Conservation (phyloP, 371 early-diverging fungal species). For the Syncephalastrum sp. region DNA sequence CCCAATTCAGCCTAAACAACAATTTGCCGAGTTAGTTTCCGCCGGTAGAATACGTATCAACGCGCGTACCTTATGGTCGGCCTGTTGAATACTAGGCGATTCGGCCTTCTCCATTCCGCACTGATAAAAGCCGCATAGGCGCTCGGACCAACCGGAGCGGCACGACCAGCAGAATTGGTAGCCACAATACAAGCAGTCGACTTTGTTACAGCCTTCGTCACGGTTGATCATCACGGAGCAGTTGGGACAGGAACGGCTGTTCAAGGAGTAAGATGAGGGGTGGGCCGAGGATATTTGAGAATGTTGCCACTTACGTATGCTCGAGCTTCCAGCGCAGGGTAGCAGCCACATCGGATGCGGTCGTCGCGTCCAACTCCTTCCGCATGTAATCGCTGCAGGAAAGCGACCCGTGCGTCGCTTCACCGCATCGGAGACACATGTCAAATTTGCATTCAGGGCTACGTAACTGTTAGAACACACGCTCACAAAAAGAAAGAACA, state of each 20-base stretch:
- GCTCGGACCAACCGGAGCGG: constrained; percentile 40
- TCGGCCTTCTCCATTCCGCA: constrained; percentile 11
- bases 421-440: constrained; percentile 58
- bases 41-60: background rate
- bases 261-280: constrained; percentile 2
- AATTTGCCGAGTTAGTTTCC: background rate
- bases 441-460: constrained; percentile 34
- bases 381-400: constrained; percentile 49
- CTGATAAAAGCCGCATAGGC: constrained; percentile 35
- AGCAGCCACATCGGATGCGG: constrained; percentile 25
- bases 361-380: constrained; percentile 7
- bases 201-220: constrained; percentile 81
- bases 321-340: constrained; percentile 52
- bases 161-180: constrained; percentile 72
- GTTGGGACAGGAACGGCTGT: constrained; percentile 64
- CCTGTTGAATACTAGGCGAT: constrained; percentile 1
- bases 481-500: no score
- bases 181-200: constrained; percentile 75
- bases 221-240: constrained; percentile 75
- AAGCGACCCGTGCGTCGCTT: constrained; percentile 29
- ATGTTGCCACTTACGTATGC: constrained; percentile 31
- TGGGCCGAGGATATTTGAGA: background rate
- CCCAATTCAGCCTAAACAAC: constrained; percentile 27
- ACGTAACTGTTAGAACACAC: background rate
- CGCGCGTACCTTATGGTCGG: constrained; percentile 6